Conservation (phyloP, 352 stramenopile species). For the Globisporangium iwayamae region DNA sequence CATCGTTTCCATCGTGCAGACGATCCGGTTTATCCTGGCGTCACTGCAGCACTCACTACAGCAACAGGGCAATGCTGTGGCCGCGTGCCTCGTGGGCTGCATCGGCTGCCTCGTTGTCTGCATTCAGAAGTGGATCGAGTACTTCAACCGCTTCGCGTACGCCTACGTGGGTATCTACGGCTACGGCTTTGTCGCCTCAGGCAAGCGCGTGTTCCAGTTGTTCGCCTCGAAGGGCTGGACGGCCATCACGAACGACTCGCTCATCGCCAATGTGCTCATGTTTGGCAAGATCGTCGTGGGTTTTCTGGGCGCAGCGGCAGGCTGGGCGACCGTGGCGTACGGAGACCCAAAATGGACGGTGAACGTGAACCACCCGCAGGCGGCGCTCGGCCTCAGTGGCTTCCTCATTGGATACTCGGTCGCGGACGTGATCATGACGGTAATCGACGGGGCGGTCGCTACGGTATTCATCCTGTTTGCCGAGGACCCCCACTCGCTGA, state of each 20-base stretch:
- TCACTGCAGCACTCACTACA: slow-evolving; percentile 34
- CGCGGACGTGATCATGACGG: slow-evolving; percentile 46
- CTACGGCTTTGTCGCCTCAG: slow-evolving; percentile 47
- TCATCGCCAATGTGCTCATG: slow-evolving; percentile 59
- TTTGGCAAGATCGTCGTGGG: slow-evolving; percentile 59
- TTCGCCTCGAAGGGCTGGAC: slow-evolving; percentile 58
- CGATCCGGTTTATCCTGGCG: slow-evolving; percentile 44
- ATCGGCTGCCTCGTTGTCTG: slow-evolving; percentile 54
- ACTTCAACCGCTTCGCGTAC: slow-evolving; percentile 79
- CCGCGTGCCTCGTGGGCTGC: slow-evolving; percentile 40
- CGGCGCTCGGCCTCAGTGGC: slow-evolving; percentile 35
- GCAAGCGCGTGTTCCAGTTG: slow-evolving; percentile 49
- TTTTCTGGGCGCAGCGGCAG: slow-evolving; percentile 44
- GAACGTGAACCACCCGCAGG: slow-evolving; percentile 42
- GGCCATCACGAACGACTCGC: slow-evolving; percentile 65
- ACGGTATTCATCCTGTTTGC: slow-evolving; percentile 57
- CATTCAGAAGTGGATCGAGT: slow-evolving; percentile 61
- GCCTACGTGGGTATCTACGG: slow-evolving; percentile 73
- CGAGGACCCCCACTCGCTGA: slow-evolving; percentile 42
- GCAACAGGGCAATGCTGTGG: slow-evolving; percentile 52
- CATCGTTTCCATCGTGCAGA: slow-evolving; percentile 69
- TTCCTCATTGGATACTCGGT: slow-evolving; percentile 56
- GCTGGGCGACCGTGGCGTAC: slow-evolving; percentile 31
- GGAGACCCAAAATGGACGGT: slow-evolving; percentile 38
- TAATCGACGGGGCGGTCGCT: slow-evolving; percentile 44